Percentiles rank a stretch among this genome's conserved stretches.
Evolutionary conservation across 805 yeast species (phyloP).

Genomic region (Huiozyma sinensis): DNA sequence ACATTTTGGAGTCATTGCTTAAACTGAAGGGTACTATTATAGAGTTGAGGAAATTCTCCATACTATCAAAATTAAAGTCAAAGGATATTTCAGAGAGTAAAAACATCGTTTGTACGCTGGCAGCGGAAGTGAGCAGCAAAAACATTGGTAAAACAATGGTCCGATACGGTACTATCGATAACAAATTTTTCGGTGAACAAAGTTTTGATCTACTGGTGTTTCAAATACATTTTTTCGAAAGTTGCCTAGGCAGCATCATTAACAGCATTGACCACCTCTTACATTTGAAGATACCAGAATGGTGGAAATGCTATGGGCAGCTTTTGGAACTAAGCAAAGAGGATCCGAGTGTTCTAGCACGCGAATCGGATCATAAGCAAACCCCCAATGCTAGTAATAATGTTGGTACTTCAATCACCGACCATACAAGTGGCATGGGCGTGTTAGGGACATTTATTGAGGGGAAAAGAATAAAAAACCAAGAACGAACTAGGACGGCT

Average conservation of each 20-base stretch:
- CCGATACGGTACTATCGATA: background rate
- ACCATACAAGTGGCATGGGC: slow-evolving; percentile 7
- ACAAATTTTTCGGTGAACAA: background rate
- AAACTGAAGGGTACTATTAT: slow-evolving; percentile 6
- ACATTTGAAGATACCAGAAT: slow-evolving; percentile 27
- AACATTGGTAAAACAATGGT: background rate
- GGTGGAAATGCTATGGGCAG: slow-evolving; percentile 39
- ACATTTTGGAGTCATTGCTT: slow-evolving; percentile 14
- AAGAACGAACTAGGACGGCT: slow-evolving; percentile 32
- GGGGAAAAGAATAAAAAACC: slow-evolving; percentile 39
- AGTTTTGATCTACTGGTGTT: background rate
- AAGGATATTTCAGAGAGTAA: slow-evolving; percentile 12
- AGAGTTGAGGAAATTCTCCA: slow-evolving; percentile 13
- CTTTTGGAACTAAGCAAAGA: slow-evolving; percentile 25
- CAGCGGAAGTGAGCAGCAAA: background rate
- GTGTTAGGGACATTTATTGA: slow-evolving; percentile 35
- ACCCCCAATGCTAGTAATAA: no score
- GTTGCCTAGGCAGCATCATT: slow-evolving; percentile 18
- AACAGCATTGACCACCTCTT: slow-evolving; percentile 26
- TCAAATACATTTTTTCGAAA: slow-evolving; percentile 10
- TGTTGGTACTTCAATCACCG: no score
- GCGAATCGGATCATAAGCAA: no score
- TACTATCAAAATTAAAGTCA: slow-evolving; percentile 13
- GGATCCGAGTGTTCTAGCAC: no score
- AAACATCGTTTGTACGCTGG: slow-evolving; percentile 1